Evolutionary conservation across 331 rosid species (phyloP).

Genomic region (Spiraea crenata): DNA sequence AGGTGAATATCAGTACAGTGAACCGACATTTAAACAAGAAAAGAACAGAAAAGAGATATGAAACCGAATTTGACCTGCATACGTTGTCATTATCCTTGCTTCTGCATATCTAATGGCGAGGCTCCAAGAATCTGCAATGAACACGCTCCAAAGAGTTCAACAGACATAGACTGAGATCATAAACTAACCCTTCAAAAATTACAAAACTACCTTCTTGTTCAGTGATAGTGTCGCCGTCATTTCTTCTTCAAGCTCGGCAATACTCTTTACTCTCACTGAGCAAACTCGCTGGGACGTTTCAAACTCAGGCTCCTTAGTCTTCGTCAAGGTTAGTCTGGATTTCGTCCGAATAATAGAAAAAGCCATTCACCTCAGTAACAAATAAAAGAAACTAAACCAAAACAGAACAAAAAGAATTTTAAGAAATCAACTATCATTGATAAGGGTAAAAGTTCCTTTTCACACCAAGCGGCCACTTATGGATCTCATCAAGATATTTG

Average conservation of each 20-base stretch:
- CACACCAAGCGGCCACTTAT: conserved; percentile 92
- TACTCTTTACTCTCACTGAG: conserved; percentile 69
- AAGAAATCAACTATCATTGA: background rate
- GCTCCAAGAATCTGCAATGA: conserved; percentile 65
- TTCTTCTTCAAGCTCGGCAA: conserved; percentile 92
- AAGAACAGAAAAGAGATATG: no score
- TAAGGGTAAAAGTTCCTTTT: conserved; percentile 27
- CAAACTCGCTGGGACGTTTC: conserved; percentile 88
- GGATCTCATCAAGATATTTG: conserved; percentile 88
- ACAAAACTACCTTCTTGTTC: conserved; percentile 67
- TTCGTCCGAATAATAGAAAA: conserved; percentile 38
- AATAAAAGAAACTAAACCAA: conserved; percentile 18
- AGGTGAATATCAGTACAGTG: no score
- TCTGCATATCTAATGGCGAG: conserved; percentile 32
- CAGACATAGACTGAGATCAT: background rate
- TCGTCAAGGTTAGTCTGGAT: conserved; percentile 81
- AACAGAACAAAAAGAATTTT: background rate
- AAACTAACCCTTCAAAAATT: background rate
- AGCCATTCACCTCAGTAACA: background rate
- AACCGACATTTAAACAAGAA: no score
- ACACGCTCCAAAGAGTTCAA: background rate
- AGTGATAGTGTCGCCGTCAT: conserved; percentile 93
- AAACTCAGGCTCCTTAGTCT: conserved; percentile 93
- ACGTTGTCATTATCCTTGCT: no score
- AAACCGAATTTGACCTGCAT: no score